Base-by-base conservation (phyloP, 2,329 filamentous ascomycete species). In the Kalmusia sp. region DNA sequence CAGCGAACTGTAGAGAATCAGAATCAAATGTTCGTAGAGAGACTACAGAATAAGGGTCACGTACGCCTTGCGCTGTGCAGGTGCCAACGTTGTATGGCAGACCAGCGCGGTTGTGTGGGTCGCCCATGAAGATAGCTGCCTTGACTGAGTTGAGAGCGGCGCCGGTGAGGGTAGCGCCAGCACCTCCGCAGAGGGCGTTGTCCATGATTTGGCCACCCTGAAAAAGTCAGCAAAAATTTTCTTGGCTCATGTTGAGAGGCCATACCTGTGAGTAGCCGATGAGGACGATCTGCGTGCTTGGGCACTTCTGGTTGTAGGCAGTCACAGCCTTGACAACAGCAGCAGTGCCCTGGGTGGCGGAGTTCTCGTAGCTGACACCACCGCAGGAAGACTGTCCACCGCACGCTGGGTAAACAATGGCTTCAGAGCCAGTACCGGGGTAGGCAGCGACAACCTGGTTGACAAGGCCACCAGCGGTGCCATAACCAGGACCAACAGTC, bases 71-170 rank as follows among this genome's bases (percentile, higher is more conserved):
- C 30, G 83, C 82, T 30, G 63, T 72, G 75, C 84, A 87, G 7
- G 84, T 87, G 21, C 86, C 85, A 43, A 87, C 83, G 45, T 86
- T 80, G 67, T 86, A 88, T 1, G 84, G 70, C 21, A 84, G 74
- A 2, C 85, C 85, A 5, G 73, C 69, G 6, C 79, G 75, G 61
- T 84, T 83, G 52, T 85, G 79, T 3, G 87, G 87, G 62, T 87
- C 81, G 6, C 86, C 87, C 80, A 88, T 83, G 67, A 87, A 84
- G 59, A 89, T 87, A 12, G 81, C 84, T 0, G 84, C 87, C 70
- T 86, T 87, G 61, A 89, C 81, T 65, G 81, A 80, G 3, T 71
- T 74, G 6, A 86, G 71, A 3, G 83, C 83, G 5, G 75, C 75
- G 4, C 79, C 76, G 7, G 78, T 77, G 6, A 81, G 79, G 44